Base-by-base conservation (phyloP, 2,329 filamentous ascomycete species). In the Dothiorella sarmentorum region DNA sequence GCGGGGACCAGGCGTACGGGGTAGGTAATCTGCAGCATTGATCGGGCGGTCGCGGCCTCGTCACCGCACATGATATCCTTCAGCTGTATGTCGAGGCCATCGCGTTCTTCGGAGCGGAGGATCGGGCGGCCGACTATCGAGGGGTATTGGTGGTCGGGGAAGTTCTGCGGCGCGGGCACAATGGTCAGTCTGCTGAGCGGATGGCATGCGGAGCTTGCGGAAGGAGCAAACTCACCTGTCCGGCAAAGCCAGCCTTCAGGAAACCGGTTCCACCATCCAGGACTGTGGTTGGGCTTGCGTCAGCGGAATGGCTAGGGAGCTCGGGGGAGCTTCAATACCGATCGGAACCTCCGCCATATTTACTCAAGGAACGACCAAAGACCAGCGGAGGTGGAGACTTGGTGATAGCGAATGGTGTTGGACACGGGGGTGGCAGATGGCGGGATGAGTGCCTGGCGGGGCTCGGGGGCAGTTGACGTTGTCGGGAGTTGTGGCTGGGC, bases 41-140 rank as follows among this genome's bases (percentile, higher is more conserved):
- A 96, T 70, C 94, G 87, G 65, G 94, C 93, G 56, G 91, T 91
- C 15, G 94, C 92, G 51, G 94, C 94, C 79, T 99, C 93, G 78
- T 99, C 94, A 73, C 94, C 94, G 78, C 93, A 97, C 94, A 99
- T 99, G 73, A 99, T 97, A 79, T 99, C 94, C 83, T 97, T 97
- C 76, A 92, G 85, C 66, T 87, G 80, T 63, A 87, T 82, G 68
- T 87, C 84, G 62, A 82, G 78, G 62, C 82, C 78, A 85, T 88
- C 76, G 84, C 87, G 80, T 78, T 99, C 94, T 81, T 99, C 94
- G 63, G 92, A 92, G 78, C 94, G 91, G 71, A 99, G 85, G 76
- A 99, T 99, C 53, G 94, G 94, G 68, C 94, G 90, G 73, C 94
- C 94, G 75, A 99, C 91, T 76, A 99, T 97, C 66, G 93, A 97